Evolutionary conservation across 2,329 filamentous ascomycete genomes (phyloP).

Genomic region (Phaeosphaeriaceae sp.): DNA sequence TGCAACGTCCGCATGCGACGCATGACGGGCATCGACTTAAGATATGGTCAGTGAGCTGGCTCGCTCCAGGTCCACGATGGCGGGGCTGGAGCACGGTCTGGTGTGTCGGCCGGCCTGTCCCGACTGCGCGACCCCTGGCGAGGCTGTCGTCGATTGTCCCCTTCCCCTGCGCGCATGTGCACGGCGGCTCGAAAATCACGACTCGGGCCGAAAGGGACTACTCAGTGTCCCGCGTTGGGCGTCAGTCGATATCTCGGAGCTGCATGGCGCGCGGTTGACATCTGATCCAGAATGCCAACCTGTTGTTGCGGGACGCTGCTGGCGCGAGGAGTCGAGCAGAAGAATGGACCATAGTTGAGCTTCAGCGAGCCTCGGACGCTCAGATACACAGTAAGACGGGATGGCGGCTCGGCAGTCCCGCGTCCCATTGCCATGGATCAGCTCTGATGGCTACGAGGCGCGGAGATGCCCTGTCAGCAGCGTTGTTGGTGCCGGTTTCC

Average conservation of each 20-base stretch:
- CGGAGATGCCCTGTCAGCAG: conserved; percentile 5
- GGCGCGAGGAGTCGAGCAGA: neutral
- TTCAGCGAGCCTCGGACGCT: neutral
- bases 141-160: conserved; percentile 14
- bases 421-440: conserved; percentile 25
- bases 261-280: neutral
- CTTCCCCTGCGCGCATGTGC: conserved; percentile 9
- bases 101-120: conserved; percentile 9
- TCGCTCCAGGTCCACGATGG: conserved; percentile 26
- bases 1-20: neutral
- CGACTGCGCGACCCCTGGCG: conserved; percentile 22
- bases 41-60: conserved; percentile 32
- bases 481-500: conserved; percentile 6
- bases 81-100: conserved; percentile 28
- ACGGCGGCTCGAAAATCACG: conserved; percentile 20
- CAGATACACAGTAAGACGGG: conserved; percentile 12
- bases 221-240: conserved; percentile 5
- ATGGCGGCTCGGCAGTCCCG: conserved; percentile 24
- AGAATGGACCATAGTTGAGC: neutral
- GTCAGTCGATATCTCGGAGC: neutral
- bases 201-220: conserved; percentile 23
- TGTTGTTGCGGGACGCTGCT: neutral
- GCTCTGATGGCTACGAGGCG: conserved; percentile 7
- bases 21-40: conserved; percentile 16
- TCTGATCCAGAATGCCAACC: neutral